Base-by-base conservation (phyloP, 1,139 yeast genomes). In the Arxiozyma bovina region DNA sequence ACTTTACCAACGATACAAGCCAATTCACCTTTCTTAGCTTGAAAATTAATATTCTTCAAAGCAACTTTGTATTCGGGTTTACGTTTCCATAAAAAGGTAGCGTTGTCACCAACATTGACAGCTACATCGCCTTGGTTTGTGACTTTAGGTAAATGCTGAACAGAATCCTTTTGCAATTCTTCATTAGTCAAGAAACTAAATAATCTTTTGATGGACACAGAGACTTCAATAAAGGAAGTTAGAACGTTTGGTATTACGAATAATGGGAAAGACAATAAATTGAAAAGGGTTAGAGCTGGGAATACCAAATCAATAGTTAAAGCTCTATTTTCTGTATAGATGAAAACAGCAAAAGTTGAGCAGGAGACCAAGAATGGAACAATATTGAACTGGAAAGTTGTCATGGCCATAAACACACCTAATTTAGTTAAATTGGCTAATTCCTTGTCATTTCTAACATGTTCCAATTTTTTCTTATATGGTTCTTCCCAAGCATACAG, bases 401-500 rank as follows among this genome's bases (percentile, higher is more conserved):
- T 79, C 53, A 82, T 69, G 1, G 97, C 94, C 67, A 81, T 80
- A 67, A 86, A 83, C 20, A 83, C 69, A 59, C 96, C 96, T 76
- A 91, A 86, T 61, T 75, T 80, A 62, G 78, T 83, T 70, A 93
- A 77, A 62, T 88, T 91, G 49, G 76, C 77, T 70, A 94, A 80
- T 72, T 94, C 99, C 66, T 85, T 83, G 54, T 90, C 88, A 64
- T 91, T 89, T 77, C 99, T 85, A 43, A 93, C 96, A 62, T 82
- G 74, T 63, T 80, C 82, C 55, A 93, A 76, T 63, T 84, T 85
- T 34, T 77, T 77, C 63, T 81, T 80, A 69, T 89, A 93, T 9
- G 98, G 96, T 34, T 71, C 72, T 73, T 93, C 99, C 99, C 99
- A 93, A 4, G 96, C 96, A 65, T 93, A 93, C 52, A 93, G 77